Base-by-base conservation (phyloP, 2,329 filamentous ascomycete species). In the Trichoderma gracile region DNA sequence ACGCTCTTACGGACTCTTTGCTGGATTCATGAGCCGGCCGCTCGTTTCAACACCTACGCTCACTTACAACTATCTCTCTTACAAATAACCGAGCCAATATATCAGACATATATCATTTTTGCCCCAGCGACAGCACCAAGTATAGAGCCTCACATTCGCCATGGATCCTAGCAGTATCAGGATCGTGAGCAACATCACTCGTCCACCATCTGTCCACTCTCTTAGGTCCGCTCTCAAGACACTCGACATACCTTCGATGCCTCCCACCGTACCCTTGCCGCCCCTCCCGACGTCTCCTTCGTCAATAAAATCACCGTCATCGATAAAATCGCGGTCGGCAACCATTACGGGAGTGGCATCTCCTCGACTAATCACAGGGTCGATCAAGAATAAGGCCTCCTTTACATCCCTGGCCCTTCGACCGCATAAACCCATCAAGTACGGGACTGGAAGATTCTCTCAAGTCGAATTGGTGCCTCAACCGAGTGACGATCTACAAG, bases 401-500 rank as follows among this genome's bases (percentile, higher is more conserved):
- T 33, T 67, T 2, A 65, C 61, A 1, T 67, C 69, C 1, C 57
- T 69, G 25, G 63, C 67, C 17, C 46, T 43, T 5, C 64, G 60
- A 17, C 62, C 66, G 17, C 66, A 71, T 53, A 74, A 76, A 56
- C 72, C 74, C 15, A 78, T 82, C 69, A 84, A 83, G 70, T 82
- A 82, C 65, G 81, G 78, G 8, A 77, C 69, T 25, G 81, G 81
- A 0, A 81, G 76, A 61, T 69, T 78, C 63, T 72, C 77, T 2
- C 70, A 72, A 15, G 73, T 80, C 6, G 82, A 84, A 71, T 73
- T 84, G 52, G 78, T 82, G 10, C 84, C 84, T 3, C 84, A 84
- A 70, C 84, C 84, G 0, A 86, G 82, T 60, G 81, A 85, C 63
- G 81, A 84, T 62, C 75, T 78, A 0, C 77, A 80, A 25, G 84